These are phyloP conservation scores for Komagataella mondaviorum DNA, from an alignment of 805 yeast species.

Conservation along the genomic window DNA sequence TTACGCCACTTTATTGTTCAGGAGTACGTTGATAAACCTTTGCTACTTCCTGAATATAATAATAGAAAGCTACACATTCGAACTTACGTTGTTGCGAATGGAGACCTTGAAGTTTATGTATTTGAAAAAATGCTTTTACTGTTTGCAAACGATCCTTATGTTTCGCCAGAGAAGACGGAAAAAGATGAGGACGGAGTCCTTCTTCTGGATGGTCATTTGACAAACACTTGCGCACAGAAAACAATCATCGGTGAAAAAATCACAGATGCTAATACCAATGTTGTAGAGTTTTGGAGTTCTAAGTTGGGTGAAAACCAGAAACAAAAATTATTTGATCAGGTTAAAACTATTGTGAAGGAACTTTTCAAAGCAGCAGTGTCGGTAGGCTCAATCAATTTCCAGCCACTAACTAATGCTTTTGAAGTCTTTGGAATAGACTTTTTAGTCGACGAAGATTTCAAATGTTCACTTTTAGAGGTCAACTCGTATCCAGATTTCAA, in stretches of 20 bases:
- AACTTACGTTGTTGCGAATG: constrained; percentile 65
- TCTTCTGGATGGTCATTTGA: constrained; percentile 64
- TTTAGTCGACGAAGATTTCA: constrained; percentile 41
- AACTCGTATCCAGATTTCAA: constrained; percentile 95
- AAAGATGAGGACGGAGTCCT: constrained; percentile 17
- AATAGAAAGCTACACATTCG: constrained; percentile 81
- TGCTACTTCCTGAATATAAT: constrained; percentile 45
- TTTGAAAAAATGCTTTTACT: constrained; percentile 70
- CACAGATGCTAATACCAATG: constrained; percentile 22
- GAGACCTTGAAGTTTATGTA: constrained; percentile 67
- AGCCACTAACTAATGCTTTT: constrained; percentile 66
- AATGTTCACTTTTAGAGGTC: constrained; percentile 63
- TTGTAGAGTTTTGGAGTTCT: constrained; percentile 52
- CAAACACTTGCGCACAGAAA: constrained; percentile 83
- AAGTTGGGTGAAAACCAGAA: constrained; percentile 20
- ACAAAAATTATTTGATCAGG: constrained; percentile 31
- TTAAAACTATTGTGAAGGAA: constrained; percentile 53
- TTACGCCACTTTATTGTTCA: constrained; percentile 86
- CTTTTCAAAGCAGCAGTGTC: constrained; percentile 68
- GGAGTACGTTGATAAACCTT: constrained; percentile 58
- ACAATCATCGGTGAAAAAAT: constrained; percentile 16
- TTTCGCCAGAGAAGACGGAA: constrained; percentile 14
- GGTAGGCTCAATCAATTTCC: constrained; percentile 76
- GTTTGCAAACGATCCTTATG: constrained; percentile 52
- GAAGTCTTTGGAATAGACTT: constrained; percentile 89